Percentiles rank a stretch among this genome's conserved stretches.
Conservation (phyloP, 768 basidiomycete species). For the Hemileccinum rubropunctum region DNA sequence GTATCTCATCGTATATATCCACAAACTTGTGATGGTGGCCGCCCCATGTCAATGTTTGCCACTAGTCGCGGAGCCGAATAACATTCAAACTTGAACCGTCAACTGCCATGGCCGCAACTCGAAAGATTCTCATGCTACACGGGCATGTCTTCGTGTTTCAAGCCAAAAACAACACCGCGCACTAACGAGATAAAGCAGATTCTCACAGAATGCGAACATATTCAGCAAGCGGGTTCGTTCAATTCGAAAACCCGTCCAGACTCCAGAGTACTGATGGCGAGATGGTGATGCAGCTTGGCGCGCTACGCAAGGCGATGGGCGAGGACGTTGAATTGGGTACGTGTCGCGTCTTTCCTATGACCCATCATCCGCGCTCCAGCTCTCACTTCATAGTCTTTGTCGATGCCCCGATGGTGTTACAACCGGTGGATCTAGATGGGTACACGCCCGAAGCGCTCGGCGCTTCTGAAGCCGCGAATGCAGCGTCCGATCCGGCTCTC, state of each 20-base stretch:
- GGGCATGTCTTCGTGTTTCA: conserved; percentile 31
- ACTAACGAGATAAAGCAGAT: conserved; percentile 38
- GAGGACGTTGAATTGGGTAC: conserved; percentile 66
- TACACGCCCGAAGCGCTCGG: conserved; percentile 32
- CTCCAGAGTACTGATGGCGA: background rate
- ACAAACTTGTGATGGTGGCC: no score
- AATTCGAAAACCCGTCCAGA: background rate
- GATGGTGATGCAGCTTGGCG: conserved; percentile 51
- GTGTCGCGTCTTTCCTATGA: background rate
- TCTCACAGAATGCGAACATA: conserved; percentile 66
- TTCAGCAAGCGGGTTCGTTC: conserved; percentile 67
- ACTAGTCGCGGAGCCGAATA: no score
- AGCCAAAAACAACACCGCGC: background rate
- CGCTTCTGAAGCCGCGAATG: conserved; percentile 34
- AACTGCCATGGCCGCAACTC: conserved; percentile 15
- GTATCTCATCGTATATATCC: no score
- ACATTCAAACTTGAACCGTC: background rate
- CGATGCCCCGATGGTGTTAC: conserved; percentile 66
- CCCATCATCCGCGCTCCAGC: background rate
- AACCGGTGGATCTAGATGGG: conserved; percentile 57
- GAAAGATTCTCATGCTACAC: conserved; percentile 45
- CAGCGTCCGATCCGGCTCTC: conserved; percentile 46
- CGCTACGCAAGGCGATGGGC: conserved; percentile 65
- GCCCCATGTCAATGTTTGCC: no score
- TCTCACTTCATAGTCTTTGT: conserved; percentile 54